Evolutionary conservation across 2,329 filamentous ascomycete species (phyloP), one percentile per base, ranked within the genome.

Genomic region (Botrytis medusae): DNA sequence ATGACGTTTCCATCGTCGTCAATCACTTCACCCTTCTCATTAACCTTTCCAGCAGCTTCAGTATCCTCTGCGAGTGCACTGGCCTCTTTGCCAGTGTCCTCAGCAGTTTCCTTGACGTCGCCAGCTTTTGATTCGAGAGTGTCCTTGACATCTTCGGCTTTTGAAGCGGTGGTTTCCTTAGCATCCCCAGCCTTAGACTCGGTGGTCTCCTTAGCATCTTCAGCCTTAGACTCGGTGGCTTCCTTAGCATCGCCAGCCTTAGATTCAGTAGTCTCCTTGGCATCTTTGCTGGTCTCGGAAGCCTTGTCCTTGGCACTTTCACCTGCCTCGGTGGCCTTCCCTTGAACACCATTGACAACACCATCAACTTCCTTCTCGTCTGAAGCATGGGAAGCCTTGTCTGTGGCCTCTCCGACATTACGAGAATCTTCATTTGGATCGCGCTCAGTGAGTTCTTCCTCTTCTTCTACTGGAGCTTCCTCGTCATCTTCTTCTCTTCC

Each of bases 1-100:
- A 88, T 81, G 71, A 87, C 84, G 68, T 87, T 85, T 73, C 86
- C 86, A 9, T 86, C 83, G 5, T 87, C 83, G 73, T 88, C 85
- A 34, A 87, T 79, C 74, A 88, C 87, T 76, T 87, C 85, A 64
- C 86, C 86, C 42, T 86, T 81, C 75, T 85, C 84, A 77, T 88
- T 87, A 75, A 78, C 72, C 29, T 59, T 75, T 37, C 76, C 78
- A 3, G 74, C 74, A 59, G 73, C 72, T 25, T 74, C 44, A 12
- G 62, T 32, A 14, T 70, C 54, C 25, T 72, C 71, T 32, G 69
- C 69, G 4, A 29, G 22, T 44, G 37, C 59, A 12, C 60, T 37
- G 6, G 34, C 57, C 10, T 62, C 32, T 18, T 71, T 34, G 10
- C n/a, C 59, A 29, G 59, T 32, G 1, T 71, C 22, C 22, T 54